A percentile compares a stretch with the other conserved stretches of the same genome.
These are phyloP conservation scores for Streptanthus diversifolius DNA, from an alignment of 345 rosid species.

Conservation along the genomic window DNA sequence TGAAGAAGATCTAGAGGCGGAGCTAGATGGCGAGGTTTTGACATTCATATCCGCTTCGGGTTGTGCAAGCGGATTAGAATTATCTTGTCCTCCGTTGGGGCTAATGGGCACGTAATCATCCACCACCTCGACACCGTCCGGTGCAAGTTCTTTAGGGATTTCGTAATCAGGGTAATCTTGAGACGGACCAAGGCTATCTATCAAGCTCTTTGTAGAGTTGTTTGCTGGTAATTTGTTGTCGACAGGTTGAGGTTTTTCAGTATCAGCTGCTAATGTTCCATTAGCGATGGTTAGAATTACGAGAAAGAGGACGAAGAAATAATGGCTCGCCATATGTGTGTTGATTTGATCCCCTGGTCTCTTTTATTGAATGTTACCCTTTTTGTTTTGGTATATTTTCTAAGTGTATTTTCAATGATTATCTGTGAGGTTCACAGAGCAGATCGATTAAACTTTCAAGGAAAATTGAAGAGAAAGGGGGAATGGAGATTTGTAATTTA, in stretches of 20 bases:
- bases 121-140: slow-evolving; percentile 24
- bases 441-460: not conserved
- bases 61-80: slow-evolving; percentile 4
- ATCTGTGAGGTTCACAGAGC: not conserved
- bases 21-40: not conserved
- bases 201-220: slow-evolving; percentile 10
- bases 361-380: not conserved
- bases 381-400: not conserved
- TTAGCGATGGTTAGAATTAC: not conserved
- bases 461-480: not conserved
- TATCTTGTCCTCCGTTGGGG: not conserved
- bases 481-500: slow-evolving; percentile 10
- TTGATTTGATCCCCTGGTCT: not conserved
- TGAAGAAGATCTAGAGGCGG: slow-evolving; percentile 9
- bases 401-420: not conserved
- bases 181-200: slow-evolving; percentile 35
- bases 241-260: slow-evolving; percentile 5
- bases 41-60: slow-evolving; percentile 2
- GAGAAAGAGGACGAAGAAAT: not conserved
- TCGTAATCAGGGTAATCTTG: slow-evolving; percentile 37
- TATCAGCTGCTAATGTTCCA: slow-evolving; percentile 18
- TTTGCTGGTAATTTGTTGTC: slow-evolving; percentile 5
- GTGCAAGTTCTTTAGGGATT: slow-evolving; percentile 34
- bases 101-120: slow-evolving; percentile 26
- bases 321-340: not conserved